Conservation (phyloP, 2,329 filamentous ascomycete genomes). For the Nemania serpens region DNA sequence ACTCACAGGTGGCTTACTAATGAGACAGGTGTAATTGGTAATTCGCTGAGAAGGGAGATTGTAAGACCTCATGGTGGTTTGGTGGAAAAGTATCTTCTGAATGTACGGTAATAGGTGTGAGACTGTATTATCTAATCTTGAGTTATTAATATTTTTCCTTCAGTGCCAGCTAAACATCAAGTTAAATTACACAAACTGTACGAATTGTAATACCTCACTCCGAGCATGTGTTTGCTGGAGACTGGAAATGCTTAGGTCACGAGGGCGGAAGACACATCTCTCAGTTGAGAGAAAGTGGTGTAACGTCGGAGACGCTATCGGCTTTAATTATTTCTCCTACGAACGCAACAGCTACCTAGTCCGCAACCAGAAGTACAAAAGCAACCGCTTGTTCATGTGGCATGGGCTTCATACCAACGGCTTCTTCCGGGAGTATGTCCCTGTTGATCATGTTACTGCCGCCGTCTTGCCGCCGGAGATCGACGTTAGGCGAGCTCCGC, state of each 20-base stretch:
- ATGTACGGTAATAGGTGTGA: background rate
- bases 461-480: conserved; percentile 20
- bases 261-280: conserved; percentile 22
- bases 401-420: conserved; percentile 21
- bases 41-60: background rate
- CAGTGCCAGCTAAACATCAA: too few species aligned
- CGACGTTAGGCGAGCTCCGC: conserved; percentile 15
- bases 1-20: conserved; percentile 69
- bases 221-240: background rate
- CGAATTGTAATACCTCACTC: too few species aligned
- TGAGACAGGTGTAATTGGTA: background rate
- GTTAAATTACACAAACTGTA: too few species aligned
- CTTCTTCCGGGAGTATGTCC: conserved; percentile 22
- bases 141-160: too few species aligned
- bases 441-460: conserved; percentile 21
- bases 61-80: background rate
- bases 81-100: background rate
- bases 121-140: background rate
- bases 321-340: conserved; percentile 25
- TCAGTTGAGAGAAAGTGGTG: conserved; percentile 23
- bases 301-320: conserved; percentile 15
- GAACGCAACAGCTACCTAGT: conserved; percentile 23
- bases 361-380: conserved; percentile 20
- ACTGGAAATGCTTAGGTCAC: conserved; percentile 10
- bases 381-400: conserved; percentile 9